Conservation (phyloP, 2,329 filamentous ascomycete species). For the Fusarium algeriense region DNA sequence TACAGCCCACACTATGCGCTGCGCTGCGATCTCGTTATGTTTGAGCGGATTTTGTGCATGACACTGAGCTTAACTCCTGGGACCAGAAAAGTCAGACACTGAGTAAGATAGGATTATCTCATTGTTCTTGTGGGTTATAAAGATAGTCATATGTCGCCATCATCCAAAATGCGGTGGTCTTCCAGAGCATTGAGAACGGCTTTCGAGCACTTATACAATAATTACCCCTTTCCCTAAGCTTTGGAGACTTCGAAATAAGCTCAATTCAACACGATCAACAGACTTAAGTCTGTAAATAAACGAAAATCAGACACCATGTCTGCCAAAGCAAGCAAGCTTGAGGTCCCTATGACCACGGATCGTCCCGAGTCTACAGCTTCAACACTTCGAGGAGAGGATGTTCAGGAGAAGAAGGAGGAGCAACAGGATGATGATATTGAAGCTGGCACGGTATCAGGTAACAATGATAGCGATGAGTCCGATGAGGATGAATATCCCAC, state of each 20-base stretch:
- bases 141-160: slow-evolving; percentile 28
- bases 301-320: slow-evolving; percentile 23
- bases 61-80: slow-evolving; percentile 35
- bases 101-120: slow-evolving; percentile 10
- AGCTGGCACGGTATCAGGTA: slow-evolving; percentile 37
- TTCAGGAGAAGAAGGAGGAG: slow-evolving; percentile 47
- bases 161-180: slow-evolving; percentile 12
- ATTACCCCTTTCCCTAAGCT: background rate
- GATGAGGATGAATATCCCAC: slow-evolving; percentile 55
- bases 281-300: background rate
- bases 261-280: slow-evolving; percentile 10
- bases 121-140: slow-evolving; percentile 34
- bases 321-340: slow-evolving; percentile 32
- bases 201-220: slow-evolving; percentile 16
- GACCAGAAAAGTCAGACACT: slow-evolving; percentile 22
- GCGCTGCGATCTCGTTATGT: slow-evolving; percentile 14
- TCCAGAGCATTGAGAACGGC: slow-evolving; percentile 17
- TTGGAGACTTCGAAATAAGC: slow-evolving; percentile 22
- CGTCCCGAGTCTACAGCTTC: slow-evolving; percentile 48
- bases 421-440: slow-evolving; percentile 39
- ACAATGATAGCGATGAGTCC: slow-evolving; percentile 35
- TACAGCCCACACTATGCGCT: slow-evolving; percentile 14
- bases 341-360: slow-evolving; percentile 39
- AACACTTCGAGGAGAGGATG: slow-evolving; percentile 48
- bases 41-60: slow-evolving; percentile 40